Evolutionary conservation across 2,329 filamentous ascomycete species (phyloP).

Genomic region (Pseudogymnoascus verrucosus): DNA sequence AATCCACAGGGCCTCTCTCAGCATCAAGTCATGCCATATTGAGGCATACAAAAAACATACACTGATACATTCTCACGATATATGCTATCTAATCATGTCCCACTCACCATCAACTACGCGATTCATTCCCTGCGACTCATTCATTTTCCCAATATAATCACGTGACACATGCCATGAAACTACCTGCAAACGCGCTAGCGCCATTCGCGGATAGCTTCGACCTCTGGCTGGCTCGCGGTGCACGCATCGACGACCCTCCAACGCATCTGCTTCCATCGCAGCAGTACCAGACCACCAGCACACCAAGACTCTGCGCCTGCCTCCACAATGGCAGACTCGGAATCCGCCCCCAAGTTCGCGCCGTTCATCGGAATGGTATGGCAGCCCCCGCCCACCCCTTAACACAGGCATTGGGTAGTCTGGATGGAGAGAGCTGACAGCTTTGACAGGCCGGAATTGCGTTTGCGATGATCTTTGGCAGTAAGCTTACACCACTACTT

Average conservation of each 20-base stretch:
- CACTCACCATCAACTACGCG: background rate
- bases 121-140: background rate
- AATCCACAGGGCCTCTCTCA: background rate
- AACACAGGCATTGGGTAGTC: background rate
- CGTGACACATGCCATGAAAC: background rate
- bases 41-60: background rate
- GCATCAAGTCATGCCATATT: background rate
- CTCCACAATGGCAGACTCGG: slow-evolving; percentile 45
- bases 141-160: background rate
- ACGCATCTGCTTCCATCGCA: background rate
- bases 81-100: background rate
- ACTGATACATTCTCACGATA: background rate
- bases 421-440: slow-evolving; percentile 17
- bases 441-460: slow-evolving; percentile 62
- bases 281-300: background rate
- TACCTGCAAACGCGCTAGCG: background rate
- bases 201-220: slow-evolving; percentile 1
- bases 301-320: background rate
- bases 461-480: slow-evolving; percentile 76
- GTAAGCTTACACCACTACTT: slow-evolving; percentile 40
- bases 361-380: slow-evolving; percentile 78
- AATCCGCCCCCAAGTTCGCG: slow-evolving; percentile 69
- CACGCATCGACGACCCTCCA: background rate
- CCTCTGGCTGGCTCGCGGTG: background rate
- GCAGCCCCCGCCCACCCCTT: background rate